Base-by-base conservation (phyloP, 2,329 filamentous ascomycete genomes). In the Cytospora mali region DNA sequence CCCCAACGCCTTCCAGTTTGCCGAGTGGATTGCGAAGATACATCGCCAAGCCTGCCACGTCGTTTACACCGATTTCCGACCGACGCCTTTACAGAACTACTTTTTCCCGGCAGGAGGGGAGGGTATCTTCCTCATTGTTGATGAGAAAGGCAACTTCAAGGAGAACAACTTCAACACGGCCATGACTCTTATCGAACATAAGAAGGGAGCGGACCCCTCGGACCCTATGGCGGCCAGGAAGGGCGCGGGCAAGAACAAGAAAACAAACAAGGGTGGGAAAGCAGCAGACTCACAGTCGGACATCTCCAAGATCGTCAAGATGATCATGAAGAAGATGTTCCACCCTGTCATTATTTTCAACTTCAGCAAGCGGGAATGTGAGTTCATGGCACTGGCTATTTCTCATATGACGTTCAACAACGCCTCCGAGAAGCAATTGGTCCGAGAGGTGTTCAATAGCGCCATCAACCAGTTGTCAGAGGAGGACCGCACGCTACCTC, bases 321-420 rank as follows among this genome's bases (percentile, higher is more conserved):
- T 99, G 95, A 96, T 98, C 69, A 96, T 99, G 89, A 84, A 92
- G 77, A 97, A 93, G 80, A 95, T 91, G 73, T 96, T 95, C 78
- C 97, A 99, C 72, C 95, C 95, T 0, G 95, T 98, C 70, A 99
- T 99, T 73, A 93, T 99, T 46, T 99, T 99, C 85, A 98, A 94
- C 77, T 99, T 99, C 80, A 97, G 93, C 83, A 99, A 99, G 80
- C 86, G 94, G 68, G 94, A 98, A 71, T 97, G 94, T 74, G 95
- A 99, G 78, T 88, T 88, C 66, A 88, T 95, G 75, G 95, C 95
- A 1, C 81, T 99, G 53, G 86, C 92, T 69, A 93, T 97, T 79
- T 94, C 88, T 58, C 85, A 87, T 65, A 85, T 98, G 72, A 88
- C 91, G 53, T 97, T 99, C 84, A 99, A 99, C 78, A 93, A 97